Evolutionary conservation across 331 rosid species (phyloP), one percentile per base, ranked within the genome.

Genomic region (Acacia concinna): DNA sequence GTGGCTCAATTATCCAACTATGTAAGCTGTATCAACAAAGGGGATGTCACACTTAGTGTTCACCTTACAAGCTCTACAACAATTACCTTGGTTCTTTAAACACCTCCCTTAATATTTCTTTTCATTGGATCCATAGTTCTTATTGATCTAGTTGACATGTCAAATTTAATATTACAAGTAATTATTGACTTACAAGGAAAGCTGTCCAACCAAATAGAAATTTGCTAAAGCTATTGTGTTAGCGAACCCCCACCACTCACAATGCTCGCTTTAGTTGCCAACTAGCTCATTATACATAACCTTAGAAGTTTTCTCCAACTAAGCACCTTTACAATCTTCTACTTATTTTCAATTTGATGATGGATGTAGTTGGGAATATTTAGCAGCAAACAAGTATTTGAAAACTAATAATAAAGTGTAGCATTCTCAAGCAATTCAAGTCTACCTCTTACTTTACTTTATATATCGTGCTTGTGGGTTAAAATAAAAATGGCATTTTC

Each of bases 1-100:
- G 99, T 98, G 70, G 99, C 99, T 80, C 99, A 96, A 81, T 82
- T 96, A 5, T 96, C 99, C 54, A 93, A 92, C 86, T 96, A 93
- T 35, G 99, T 97, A 56, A 96, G 90, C 82, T 93, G 91, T 80
- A 82, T 96, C 78, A 90, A 98, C 88, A 96, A 96, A 86, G 98
- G 98, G 34, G 99, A 96, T 77, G 90, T 96, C 49, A 97, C 99
- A 79, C 74, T 95, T 35, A 87, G 98, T 87, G 90, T 96, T 87
- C 97, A 93, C 81, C 96, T 96, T 47, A 93, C 99, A 67, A 96
- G 98, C 85, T 85, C 85, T 73, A 87, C 93, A 76, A 96, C 99
- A 71, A 79, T 96, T 62, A 93, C 98, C 30, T 96, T 98, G 0
- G 98, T 96, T 71, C 80, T 96, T 37, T 25, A 84, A 34, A 96